Conservation (phyloP, 1,284 basidiomycete species). For the Trichosporon sp. region DNA sequence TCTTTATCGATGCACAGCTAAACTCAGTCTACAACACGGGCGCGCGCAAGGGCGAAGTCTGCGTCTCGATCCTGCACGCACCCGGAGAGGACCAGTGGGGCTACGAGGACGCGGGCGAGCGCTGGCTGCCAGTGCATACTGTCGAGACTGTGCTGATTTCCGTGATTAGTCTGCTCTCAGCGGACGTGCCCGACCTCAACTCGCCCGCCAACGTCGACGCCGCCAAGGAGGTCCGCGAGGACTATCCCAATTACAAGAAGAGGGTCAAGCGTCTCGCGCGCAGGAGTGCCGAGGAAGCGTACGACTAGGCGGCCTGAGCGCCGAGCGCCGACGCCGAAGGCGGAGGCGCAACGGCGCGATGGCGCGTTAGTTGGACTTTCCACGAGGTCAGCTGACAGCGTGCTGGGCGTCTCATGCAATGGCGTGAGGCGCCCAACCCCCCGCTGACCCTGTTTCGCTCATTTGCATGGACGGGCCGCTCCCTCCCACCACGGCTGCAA, state of each 20-base stretch:
- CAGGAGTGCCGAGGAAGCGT: conserved; percentile 81
- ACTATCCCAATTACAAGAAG: conserved; percentile 81
- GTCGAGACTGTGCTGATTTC: conserved; percentile 95
- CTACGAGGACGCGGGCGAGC: conserved; percentile 94
- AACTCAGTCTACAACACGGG: conserved; percentile 82
- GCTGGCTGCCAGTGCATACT: conserved; percentile 97
- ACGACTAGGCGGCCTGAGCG: conserved; percentile 59
- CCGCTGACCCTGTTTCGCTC: not conserved
- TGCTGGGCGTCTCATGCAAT: too few relatives aligned
- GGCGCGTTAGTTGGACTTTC: too few relatives aligned
- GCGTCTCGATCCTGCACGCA: conserved; percentile 94
- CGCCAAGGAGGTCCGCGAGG: conserved; percentile 81
- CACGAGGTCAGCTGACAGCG: too few relatives aligned
- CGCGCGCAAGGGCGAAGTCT: conserved; percentile 86
- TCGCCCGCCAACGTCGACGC: conserved; percentile 98
- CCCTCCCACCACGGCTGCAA: not conserved
- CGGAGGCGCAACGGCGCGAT: too few relatives aligned
- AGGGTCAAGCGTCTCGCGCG: conserved; percentile 84
- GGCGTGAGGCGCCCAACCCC: too few relatives aligned
- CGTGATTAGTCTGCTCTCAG: conserved; percentile 92
- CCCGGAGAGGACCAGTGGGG: conserved; percentile 98
- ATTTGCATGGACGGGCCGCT: conserved; percentile 24
- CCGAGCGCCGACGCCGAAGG: not conserved
- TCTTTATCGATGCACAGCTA: not conserved
- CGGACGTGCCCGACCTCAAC: conserved; percentile 87